Evolutionary conservation across 305 asterid genomes (phyloP).

Genomic region (Andrographis paniculata): DNA sequence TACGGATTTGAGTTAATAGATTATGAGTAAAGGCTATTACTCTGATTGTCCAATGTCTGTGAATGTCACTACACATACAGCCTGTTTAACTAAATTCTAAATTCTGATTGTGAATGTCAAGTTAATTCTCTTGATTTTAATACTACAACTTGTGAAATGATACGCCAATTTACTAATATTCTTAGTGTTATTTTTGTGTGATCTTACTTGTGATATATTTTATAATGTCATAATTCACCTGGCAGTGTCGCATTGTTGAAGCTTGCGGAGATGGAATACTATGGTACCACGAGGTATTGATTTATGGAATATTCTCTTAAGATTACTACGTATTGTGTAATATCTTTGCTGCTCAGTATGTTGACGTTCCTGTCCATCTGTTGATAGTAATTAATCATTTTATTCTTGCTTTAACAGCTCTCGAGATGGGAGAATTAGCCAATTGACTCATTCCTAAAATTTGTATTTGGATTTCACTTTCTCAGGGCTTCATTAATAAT

Average conservation of each 20-base stretch:
- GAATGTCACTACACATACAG: background rate
- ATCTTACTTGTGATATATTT: conserved; percentile 1
- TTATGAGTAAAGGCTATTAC: background rate
- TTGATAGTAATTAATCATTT: too few relatives aligned
- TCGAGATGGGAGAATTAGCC: too few relatives aligned
- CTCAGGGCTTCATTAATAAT: too few relatives aligned
- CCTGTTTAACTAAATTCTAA: background rate
- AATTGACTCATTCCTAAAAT: too few relatives aligned
- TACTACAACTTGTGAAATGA: background rate
- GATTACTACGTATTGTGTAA: background rate
- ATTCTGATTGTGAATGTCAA: too few relatives aligned
- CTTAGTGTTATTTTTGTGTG: background rate
- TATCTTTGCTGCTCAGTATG: too few relatives aligned
- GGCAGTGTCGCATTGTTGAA: conserved; percentile 65
- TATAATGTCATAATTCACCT: conserved; percentile 13
- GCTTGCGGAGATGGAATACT: conserved; percentile 80
- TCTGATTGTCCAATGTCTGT: background rate
- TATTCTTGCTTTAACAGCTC: too few relatives aligned
- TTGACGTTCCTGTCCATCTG: too few relatives aligned
- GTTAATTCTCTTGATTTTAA: background rate
- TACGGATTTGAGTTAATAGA: background rate
- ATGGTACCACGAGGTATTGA: conserved; percentile 74
- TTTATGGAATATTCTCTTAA: background rate
- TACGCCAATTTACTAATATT: background rate
- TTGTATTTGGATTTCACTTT: too few relatives aligned